Conservation (phyloP, 768 basidiomycete genomes). For the Phanerochaete carnosa region DNA sequence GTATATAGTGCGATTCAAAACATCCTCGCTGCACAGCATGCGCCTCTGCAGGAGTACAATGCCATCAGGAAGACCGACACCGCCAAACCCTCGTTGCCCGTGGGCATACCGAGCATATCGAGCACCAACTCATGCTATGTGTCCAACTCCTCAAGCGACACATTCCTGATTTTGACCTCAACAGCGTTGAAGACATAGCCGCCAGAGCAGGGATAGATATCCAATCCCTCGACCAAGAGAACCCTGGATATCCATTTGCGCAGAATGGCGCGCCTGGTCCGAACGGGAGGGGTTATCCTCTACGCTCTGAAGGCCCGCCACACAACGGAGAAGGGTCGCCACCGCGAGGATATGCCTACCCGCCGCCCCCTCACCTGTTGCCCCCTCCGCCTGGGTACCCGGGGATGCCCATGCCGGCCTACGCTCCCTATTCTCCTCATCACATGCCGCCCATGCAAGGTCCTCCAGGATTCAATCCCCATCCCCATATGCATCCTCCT, state of each 20-base stretch:
- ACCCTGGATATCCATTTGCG: constrained; percentile 27
- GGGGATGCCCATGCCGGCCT: constrained; percentile 37
- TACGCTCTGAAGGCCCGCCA: constrained; percentile 18
- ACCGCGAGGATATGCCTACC: constrained; percentile 25
- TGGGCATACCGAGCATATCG: constrained; percentile 79
- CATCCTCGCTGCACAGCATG: constrained; percentile 86
- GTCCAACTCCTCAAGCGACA: constrained; percentile 74
- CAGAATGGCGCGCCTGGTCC: constrained; percentile 17
- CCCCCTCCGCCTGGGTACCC: constrained; percentile 43
- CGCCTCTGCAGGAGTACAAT: constrained; percentile 71
- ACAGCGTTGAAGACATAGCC: constrained; percentile 61
- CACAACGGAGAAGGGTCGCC: constrained; percentile 25
- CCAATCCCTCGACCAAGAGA: constrained; percentile 17
- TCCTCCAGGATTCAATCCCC: constrained; percentile 43
- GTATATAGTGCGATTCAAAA: constrained; percentile 79
- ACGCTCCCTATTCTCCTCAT: constrained; percentile 30
- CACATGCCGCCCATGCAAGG: constrained; percentile 32
- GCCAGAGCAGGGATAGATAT: constrained; percentile 65
- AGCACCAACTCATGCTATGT: constrained; percentile 77
- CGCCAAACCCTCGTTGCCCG: constrained; percentile 82
- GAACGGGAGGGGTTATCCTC: constrained; percentile 19
- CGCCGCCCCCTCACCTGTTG: constrained; percentile 23
- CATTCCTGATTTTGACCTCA: constrained; percentile 63
- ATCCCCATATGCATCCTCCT: constrained; percentile 41
- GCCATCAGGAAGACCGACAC: constrained; percentile 88